These are phyloP conservation scores for Venturia oleaginea DNA, from an alignment of 2,329 filamentous ascomycete species.

Conservation along the genomic window DNA sequence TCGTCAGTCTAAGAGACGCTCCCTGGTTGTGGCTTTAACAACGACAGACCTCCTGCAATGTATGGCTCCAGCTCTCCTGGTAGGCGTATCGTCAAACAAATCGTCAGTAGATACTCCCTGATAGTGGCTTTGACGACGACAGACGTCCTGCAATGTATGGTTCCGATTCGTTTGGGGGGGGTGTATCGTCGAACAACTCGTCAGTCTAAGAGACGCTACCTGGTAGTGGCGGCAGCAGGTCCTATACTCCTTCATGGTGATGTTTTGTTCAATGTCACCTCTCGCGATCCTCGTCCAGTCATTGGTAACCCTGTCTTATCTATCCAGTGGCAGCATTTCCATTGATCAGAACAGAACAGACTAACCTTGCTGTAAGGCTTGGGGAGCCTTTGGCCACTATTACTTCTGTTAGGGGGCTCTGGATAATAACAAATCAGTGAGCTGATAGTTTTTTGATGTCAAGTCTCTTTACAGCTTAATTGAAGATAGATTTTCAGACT, in stretches of 20 bases:
- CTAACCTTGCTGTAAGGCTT: no score
- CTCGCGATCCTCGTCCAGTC: slow-evolving; percentile 18
- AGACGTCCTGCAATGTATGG: no score
- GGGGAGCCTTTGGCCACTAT: slow-evolving; percentile 16
- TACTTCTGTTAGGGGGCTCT: slow-evolving; percentile 17
- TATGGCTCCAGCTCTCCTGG: no score
- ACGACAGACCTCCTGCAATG: no score
- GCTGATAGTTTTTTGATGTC: slow-evolving; percentile 16
- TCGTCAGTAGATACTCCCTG: slow-evolving; percentile 13
- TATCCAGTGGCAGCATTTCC: no score
- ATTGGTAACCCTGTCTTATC: slow-evolving; percentile 15
- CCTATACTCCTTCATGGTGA: slow-evolving; percentile 17
- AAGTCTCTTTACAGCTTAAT: slow-evolving; percentile 18
- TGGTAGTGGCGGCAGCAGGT: slow-evolving; percentile 15
- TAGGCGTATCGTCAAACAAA: slow-evolving; percentile 6
- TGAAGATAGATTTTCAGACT: slow-evolving; percentile 16
- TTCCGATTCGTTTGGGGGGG: no score
- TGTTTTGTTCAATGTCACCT: slow-evolving; percentile 17
- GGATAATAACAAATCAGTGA: slow-evolving; percentile 14
- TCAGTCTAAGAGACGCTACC: no score
- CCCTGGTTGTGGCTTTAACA: no score
- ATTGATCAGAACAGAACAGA: no score
- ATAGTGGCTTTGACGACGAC: slow-evolving; percentile 11
- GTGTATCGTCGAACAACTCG: no score
- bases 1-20: no score